Percentiles rank a stretch among this genome's conserved stretches.
Conservation (phyloP, 345 rosid species). For the Adansonia digitata region DNA sequence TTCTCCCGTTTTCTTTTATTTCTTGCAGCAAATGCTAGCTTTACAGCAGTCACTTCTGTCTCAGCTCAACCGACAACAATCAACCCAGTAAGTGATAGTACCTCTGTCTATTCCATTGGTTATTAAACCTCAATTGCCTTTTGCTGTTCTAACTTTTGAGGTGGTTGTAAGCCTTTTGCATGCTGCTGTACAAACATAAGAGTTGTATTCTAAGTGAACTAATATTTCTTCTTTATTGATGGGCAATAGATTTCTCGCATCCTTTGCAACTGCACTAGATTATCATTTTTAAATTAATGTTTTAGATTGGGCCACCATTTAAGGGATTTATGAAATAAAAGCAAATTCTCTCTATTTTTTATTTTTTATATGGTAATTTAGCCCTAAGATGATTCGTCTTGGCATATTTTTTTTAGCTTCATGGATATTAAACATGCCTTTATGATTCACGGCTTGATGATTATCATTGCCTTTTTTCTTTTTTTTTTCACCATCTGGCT, state of each 20-base stretch:
- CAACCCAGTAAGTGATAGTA: slow-evolving; percentile 46
- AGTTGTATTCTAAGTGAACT: background rate
- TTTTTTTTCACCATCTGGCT: background rate
- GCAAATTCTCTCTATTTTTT: background rate
- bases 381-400: background rate
- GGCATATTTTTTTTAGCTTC: background rate
- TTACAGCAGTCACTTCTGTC: slow-evolving; percentile 60
- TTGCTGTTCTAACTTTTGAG: background rate
- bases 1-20: slow-evolving; percentile 10
- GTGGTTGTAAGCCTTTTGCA: background rate
- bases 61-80: slow-evolving; percentile 55
- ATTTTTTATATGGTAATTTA: background rate
- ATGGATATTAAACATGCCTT: background rate
- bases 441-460: too few relatives aligned
- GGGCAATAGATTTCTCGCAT: background rate
- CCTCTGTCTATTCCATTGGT: background rate
- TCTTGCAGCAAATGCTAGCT: slow-evolving; percentile 46
- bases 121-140: background rate
- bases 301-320: background rate
- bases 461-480: background rate
- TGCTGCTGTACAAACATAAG: background rate
- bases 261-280: background rate
- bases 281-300: background rate
- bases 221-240: background rate
- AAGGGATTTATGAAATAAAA: background rate